These are phyloP conservation scores for Collybia mongolica DNA, from an alignment of 768 basidiomycete genomes.

Conservation along the genomic window DNA sequence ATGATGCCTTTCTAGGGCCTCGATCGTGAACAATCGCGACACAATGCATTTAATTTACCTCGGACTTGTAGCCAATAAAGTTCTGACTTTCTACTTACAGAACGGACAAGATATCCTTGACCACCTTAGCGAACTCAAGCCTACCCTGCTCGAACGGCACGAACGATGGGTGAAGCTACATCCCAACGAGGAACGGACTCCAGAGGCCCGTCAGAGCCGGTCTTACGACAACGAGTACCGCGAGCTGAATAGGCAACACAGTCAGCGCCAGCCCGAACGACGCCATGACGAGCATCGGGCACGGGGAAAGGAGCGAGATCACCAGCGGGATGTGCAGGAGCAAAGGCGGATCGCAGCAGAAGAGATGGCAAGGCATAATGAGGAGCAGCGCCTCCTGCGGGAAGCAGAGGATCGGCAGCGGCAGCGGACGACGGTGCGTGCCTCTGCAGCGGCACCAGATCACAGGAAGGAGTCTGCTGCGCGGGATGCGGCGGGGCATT, in stretches of 20 bases:
- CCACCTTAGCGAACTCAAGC: slow-evolving; percentile 64
- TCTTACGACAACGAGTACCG: slow-evolving; percentile 4
- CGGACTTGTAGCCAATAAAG: not conserved
- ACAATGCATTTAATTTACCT: not conserved
- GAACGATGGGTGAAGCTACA: slow-evolving; percentile 56
- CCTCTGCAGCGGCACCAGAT: not conserved
- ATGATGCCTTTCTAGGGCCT: not conserved
- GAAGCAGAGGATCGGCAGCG: slow-evolving; percentile 19
- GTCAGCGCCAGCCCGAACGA: slow-evolving; percentile 17
- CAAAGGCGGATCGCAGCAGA: slow-evolving; percentile 25
- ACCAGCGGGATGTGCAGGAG: slow-evolving; percentile 9
- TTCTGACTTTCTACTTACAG: slow-evolving; percentile 12
- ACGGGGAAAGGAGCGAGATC: slow-evolving; percentile 12
- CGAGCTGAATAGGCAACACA: slow-evolving; percentile 27
- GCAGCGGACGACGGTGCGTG: slow-evolving; percentile 20
- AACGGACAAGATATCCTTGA: slow-evolving; percentile 62
- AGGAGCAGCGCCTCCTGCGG: slow-evolving; percentile 22
- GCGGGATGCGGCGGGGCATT: slow-evolving; percentile 14
- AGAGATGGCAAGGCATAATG: slow-evolving; percentile 35
- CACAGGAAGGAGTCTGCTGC: slow-evolving; percentile 21
- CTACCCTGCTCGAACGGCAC: slow-evolving; percentile 58
- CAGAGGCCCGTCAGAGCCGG: slow-evolving; percentile 20
- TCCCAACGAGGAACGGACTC: slow-evolving; percentile 21
- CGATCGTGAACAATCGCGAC: not conserved
- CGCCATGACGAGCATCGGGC: not conserved